Conservation (phyloP, 1,284 basidiomycete species). For the Porodaedalea pini region DNA sequence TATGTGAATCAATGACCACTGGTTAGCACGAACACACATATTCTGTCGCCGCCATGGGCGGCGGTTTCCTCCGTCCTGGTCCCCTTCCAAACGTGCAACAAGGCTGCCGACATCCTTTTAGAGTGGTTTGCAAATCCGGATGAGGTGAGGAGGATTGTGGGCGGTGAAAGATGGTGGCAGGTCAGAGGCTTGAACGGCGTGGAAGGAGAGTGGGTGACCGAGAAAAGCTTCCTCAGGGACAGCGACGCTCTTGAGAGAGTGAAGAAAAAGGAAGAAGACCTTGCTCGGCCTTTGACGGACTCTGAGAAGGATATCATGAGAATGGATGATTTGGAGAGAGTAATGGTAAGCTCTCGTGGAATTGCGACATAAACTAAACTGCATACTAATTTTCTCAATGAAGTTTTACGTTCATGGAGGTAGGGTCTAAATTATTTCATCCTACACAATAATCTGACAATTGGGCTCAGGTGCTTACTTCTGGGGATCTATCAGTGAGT, state of each 20-base stretch:
- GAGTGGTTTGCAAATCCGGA: constrained; percentile 73
- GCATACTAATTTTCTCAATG: background rate
- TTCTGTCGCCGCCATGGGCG: constrained; percentile 76
- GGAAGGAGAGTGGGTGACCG: constrained; percentile 79
- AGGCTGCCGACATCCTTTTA: constrained; percentile 71
- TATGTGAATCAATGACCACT: constrained; percentile 1
- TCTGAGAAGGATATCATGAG: constrained; percentile 42
- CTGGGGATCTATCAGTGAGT: constrained; percentile 62
- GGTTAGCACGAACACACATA: constrained; percentile 67
- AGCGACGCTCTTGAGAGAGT: constrained; percentile 18
- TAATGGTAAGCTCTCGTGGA: constrained; percentile 43
- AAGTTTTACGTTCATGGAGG: constrained; percentile 76
- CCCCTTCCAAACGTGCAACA: constrained; percentile 57
- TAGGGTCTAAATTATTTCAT: constrained; percentile 25
- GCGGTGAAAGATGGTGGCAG: constrained; percentile 86
- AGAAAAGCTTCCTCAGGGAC: constrained; percentile 44
- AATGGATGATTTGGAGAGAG: constrained; percentile 54
- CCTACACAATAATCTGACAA: background rate
- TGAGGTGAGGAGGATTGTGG: constrained; percentile 67
- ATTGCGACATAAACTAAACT: background rate
- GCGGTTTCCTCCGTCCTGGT: constrained; percentile 67
- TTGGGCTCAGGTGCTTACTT: constrained; percentile 53
- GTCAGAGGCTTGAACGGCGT: constrained; percentile 64
- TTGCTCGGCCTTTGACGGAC: constrained; percentile 26
- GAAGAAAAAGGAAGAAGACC: constrained; percentile 28